Evolutionary conservation across 306 rosid genomes (phyloP).

Genomic region (Acacia melanoxylon): DNA sequence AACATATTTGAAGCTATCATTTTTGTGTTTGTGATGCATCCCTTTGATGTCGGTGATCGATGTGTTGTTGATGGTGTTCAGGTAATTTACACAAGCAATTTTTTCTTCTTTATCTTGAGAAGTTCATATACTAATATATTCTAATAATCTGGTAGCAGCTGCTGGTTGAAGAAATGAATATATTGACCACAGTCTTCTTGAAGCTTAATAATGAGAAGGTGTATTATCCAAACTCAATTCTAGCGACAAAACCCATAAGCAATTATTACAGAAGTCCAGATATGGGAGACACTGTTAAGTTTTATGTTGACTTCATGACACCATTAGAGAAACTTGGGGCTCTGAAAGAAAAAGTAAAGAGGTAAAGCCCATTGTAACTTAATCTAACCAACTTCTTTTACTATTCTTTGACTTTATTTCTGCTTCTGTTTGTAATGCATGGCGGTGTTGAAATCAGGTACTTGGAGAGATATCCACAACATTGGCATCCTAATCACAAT

Average conservation of each 20-base stretch:
- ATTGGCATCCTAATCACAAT: slow-evolving; percentile 68
- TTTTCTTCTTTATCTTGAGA: not conserved
- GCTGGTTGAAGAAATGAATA: slow-evolving; percentile 96
- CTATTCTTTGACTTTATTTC: not conserved
- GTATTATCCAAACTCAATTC: slow-evolving; percentile 79
- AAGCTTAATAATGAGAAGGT: slow-evolving; percentile 83
- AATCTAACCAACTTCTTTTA: not conserved
- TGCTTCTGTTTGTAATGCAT: slow-evolving; percentile 3
- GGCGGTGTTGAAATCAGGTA: slow-evolving; percentile 25
- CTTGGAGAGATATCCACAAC: slow-evolving; percentile 59
- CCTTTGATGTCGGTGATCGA: slow-evolving; percentile 94
- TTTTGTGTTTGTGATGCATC: slow-evolving; percentile 95
- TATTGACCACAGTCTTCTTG: slow-evolving; percentile 81
- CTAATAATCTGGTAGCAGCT: slow-evolving; percentile 48
- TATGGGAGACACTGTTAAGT: slow-evolving; percentile 70
- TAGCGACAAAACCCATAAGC: slow-evolving; percentile 81
- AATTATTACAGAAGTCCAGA: slow-evolving; percentile 90
- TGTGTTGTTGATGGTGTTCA: slow-evolving; percentile 81
- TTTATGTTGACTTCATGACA: slow-evolving; percentile 69
- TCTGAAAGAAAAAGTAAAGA: slow-evolving; percentile 55
- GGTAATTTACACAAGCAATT: slow-evolving; percentile 43
- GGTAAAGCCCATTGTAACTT: slow-evolving; percentile 42
- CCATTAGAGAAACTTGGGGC: slow-evolving; percentile 71
- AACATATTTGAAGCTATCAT: slow-evolving; percentile 83
- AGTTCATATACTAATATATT: slow-evolving; percentile 16